Evolutionary conservation across 2,329 filamentous ascomycete genomes (phyloP).

Genomic region (Didymella arachidicola): DNA sequence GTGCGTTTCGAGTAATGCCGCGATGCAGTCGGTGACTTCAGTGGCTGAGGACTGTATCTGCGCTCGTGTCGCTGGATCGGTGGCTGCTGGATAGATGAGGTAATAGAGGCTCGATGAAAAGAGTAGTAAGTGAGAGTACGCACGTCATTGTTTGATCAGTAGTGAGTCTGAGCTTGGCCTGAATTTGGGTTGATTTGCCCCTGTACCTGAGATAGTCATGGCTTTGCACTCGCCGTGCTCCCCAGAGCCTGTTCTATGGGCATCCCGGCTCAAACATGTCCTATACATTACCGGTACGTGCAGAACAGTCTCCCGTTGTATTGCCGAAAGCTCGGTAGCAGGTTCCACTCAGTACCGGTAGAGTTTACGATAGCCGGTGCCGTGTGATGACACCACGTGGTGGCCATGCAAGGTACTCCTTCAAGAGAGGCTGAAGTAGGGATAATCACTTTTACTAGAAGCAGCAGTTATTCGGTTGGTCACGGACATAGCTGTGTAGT

Average conservation of each 20-base stretch:
- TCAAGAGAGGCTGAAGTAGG: not conserved
- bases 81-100: not conserved
- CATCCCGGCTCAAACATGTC: constrained; percentile 6
- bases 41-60: constrained; percentile 2
- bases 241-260: constrained; percentile 2
- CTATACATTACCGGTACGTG: not conserved
- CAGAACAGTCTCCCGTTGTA: constrained; percentile 7
- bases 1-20: constrained; percentile 1
- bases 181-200: not conserved
- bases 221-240: not conserved
- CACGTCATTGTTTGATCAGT: not conserved
- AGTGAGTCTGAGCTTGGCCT: not conserved
- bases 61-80: not conserved
- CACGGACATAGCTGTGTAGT: not conserved
- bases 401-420: constrained; percentile 7
- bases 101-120: not conserved
- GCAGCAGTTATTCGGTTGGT: not conserved
- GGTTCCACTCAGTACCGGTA: not conserved
- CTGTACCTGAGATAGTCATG: constrained; percentile 3
- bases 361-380: constrained; percentile 2
- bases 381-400: constrained; percentile 1
- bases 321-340: not conserved
- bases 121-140: not conserved
- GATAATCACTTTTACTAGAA: not conserved
- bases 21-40: constrained; percentile 2